phyloP scores from a whole-genome alignment of 495 filamentous ascomycete genomes.

The Podospora bellae-mahoneyi region DNA sequence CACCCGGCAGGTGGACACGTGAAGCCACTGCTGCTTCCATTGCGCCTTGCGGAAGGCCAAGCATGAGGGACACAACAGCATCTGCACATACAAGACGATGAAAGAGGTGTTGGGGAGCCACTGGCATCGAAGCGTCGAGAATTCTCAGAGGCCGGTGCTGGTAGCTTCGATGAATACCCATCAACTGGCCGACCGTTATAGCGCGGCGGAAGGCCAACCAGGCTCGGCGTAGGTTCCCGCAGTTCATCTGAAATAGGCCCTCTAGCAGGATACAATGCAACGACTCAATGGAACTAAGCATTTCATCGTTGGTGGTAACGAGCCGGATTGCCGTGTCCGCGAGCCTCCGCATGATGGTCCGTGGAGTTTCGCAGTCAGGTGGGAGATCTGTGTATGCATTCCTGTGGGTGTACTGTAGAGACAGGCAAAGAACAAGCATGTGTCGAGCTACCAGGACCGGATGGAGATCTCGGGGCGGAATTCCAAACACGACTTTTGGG shows the following conservation, averaged over 20 bases:
- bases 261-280: constrained; percentile 53
- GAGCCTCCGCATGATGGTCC: constrained; percentile 35
- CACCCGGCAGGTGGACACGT: constrained; percentile 17
- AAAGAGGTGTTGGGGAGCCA: constrained; percentile 31
- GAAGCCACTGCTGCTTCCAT: constrained; percentile 20
- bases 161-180: constrained; percentile 41
- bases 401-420: constrained; percentile 40
- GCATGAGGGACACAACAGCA: constrained; percentile 34
- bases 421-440: constrained; percentile 43
- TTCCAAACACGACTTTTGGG: constrained; percentile 29
- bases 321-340: constrained; percentile 38
- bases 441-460: constrained; percentile 46
- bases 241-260: constrained; percentile 44
- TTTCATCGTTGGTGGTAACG: constrained; percentile 50
- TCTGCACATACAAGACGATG: constrained; percentile 35
- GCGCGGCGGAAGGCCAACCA: constrained; percentile 46
- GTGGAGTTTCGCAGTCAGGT: constrained; percentile 20
- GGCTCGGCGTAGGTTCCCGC: constrained; percentile 45
- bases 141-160: constrained; percentile 8
- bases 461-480: constrained; percentile 39
- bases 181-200: constrained; percentile 42
- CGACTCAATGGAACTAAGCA: constrained; percentile 45
- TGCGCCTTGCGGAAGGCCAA: constrained; percentile 34
- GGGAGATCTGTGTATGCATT: constrained; percentile 18
- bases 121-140: constrained; percentile 9